These are phyloP conservation scores for Metarhizium robertsii DNA, from an alignment of 2,329 filamentous ascomycete species.

Conservation along the genomic window DNA sequence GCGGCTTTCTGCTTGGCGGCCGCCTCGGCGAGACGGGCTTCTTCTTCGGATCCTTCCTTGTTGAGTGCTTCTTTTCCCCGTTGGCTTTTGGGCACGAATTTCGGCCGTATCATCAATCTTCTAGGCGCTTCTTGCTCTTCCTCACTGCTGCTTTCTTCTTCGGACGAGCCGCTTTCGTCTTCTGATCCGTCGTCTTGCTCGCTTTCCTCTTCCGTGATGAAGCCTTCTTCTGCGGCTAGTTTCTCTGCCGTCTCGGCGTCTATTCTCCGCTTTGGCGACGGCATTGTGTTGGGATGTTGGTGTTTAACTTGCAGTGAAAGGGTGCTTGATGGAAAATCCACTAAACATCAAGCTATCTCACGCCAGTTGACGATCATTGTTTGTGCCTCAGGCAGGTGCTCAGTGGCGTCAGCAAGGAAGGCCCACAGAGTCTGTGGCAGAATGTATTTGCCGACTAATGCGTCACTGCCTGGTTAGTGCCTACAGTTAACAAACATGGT, in stretches of 20 bases:
- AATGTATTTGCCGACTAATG: no score
- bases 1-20: constrained; percentile 59
- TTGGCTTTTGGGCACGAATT: constrained; percentile 53
- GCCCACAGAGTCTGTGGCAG: no score
- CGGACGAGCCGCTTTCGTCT: constrained; percentile 31
- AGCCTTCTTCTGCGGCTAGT: constrained; percentile 49
- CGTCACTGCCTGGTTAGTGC: no score
- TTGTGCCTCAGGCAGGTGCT: no score
- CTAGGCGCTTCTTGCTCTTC: constrained; percentile 46
- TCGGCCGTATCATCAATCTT: constrained; percentile 51
- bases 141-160: constrained; percentile 27
- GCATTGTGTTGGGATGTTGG: not conserved
- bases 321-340: no score
- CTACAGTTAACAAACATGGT: no score
- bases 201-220: constrained; percentile 48
- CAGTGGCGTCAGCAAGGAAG: no score
- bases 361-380: no score
- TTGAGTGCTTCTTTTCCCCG: constrained; percentile 26
- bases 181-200: constrained; percentile 28
- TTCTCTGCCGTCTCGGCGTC: constrained; percentile 41
- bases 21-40: constrained; percentile 37
- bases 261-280: constrained; percentile 55
- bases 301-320: no score
- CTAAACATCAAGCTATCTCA: no score
- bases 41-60: constrained; percentile 24